phyloP scores from a whole-genome alignment of 2,329 filamentous ascomycete genomes.

The Fusarium falciforme region DNA sequence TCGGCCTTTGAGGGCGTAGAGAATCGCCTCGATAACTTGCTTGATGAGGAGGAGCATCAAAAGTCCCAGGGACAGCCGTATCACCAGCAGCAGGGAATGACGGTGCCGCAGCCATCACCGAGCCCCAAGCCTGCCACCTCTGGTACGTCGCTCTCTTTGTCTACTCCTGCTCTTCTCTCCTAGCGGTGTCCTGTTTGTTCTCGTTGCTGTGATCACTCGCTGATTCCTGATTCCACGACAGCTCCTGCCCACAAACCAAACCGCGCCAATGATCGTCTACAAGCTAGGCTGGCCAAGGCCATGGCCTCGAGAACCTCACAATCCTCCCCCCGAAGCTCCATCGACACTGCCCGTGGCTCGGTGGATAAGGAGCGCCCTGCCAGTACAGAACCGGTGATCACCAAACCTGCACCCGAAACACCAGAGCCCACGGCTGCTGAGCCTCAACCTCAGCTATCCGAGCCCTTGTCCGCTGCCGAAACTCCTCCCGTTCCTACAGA shows the following conservation, averaged over 20 bases:
- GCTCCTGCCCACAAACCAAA: constrained; percentile 73
- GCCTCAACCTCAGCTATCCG: constrained; percentile 5
- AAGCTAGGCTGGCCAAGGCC: constrained; percentile 89
- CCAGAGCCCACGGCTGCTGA: constrained; percentile 20
- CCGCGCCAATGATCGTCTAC: constrained; percentile 81
- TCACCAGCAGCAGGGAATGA: constrained; percentile 38
- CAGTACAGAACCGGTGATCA: constrained; percentile 25
- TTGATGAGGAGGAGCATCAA: constrained; percentile 74
- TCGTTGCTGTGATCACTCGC: not conserved
- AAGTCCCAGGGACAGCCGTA: constrained; percentile 17
- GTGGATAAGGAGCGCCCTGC: constrained; percentile 40
- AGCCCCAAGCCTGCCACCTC: constrained; percentile 37
- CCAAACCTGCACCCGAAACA: constrained; percentile 26
- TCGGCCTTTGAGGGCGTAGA: constrained; percentile 95
- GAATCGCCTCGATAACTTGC: constrained; percentile 89
- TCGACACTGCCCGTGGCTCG: constrained; percentile 50
- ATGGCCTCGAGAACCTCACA: constrained; percentile 75
- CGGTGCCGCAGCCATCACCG: constrained; percentile 45
- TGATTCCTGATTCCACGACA: constrained; percentile 16
- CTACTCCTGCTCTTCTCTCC: not conserved
- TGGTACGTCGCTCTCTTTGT: constrained; percentile 4
- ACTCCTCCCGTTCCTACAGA: not conserved
- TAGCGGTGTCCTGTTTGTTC: not conserved
- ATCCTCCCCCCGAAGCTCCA: constrained; percentile 51
- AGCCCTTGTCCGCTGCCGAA: constrained; percentile 7